A percentile compares a stretch with the other conserved stretches of the same genome.
These are phyloP conservation scores for Paecilomyces niveus DNA, from an alignment of 2,329 filamentous ascomycete species.

Conservation along the genomic window DNA sequence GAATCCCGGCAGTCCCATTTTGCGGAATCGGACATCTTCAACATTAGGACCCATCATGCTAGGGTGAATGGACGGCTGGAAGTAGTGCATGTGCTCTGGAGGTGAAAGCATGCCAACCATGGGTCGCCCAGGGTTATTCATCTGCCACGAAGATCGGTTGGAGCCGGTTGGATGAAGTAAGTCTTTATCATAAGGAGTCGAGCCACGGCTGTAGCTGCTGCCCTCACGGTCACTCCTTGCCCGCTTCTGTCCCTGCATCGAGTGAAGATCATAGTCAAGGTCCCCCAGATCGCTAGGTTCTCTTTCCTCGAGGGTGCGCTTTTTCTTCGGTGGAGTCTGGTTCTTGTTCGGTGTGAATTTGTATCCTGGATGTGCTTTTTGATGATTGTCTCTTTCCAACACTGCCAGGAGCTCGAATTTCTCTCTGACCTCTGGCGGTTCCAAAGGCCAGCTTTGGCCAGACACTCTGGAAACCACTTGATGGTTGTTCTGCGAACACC, in stretches of 20 bases:
- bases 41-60: constrained; percentile 27
- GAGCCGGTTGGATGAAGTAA: constrained; percentile 19
- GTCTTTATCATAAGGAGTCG: constrained; percentile 28
- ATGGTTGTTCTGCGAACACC: constrained; percentile 81
- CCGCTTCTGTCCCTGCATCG: constrained; percentile 15
- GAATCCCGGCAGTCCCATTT: constrained; percentile 20
- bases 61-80: constrained; percentile 43
- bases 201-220: constrained; percentile 25
- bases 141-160: constrained; percentile 45
- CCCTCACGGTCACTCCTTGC: constrained; percentile 19
- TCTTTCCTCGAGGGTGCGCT: constrained; percentile 31
- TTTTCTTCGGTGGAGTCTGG: constrained; percentile 43
- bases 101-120: constrained; percentile 41
- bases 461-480: constrained; percentile 86
- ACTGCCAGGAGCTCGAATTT: constrained; percentile 73
- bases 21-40: constrained; percentile 41
- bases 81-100: constrained; percentile 44
- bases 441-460: constrained; percentile 77
- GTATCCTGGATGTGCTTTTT: constrained; percentile 78
- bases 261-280: constrained; percentile 11
- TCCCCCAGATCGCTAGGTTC: constrained; percentile 35
- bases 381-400: constrained; percentile 77
- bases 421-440: constrained; percentile 63
- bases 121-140: constrained; percentile 44
- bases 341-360: constrained; percentile 85